These are phyloP conservation scores for Speleostelium caveatum DNA, from an alignment of 78 protist species.

Conservation along the genomic window DNA sequence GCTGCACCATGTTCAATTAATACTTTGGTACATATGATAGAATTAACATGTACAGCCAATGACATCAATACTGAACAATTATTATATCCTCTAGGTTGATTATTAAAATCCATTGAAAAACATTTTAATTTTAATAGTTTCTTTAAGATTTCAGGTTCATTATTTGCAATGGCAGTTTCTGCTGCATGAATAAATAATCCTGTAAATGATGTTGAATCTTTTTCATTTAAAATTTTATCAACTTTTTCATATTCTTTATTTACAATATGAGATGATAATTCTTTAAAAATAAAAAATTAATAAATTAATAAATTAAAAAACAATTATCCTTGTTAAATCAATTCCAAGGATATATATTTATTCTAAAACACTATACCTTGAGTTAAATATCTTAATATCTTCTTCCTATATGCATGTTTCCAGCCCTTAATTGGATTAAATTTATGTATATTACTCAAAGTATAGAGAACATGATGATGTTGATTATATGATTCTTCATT, in stretches of 20 bases:
- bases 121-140: conserved; percentile 11
- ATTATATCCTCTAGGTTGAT: no score
- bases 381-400: conserved; percentile 12
- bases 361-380: not conserved
- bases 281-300: not conserved
- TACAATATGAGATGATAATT: not conserved
- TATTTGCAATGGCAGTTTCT: not conserved
- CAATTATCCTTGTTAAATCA: not conserved
- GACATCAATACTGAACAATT: not conserved
- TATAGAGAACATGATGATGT: no score
- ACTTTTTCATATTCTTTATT: not conserved
- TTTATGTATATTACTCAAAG: no score
- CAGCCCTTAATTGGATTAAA: conserved; percentile 24
- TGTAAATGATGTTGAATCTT: no score
- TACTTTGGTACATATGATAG: conserved; percentile 1
- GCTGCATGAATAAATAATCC: conserved; percentile 2
- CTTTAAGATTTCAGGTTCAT: not conserved
- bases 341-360: not conserved
- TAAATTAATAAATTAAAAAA: not conserved
- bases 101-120: no score
- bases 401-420: conserved; percentile 16
- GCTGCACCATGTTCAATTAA: conserved; percentile 63
- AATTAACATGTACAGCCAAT: not conserved
- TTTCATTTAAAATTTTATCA: not conserved
- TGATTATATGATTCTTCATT: not conserved